phyloP scores from a whole-genome alignment of 768 basidiomycete species.

The Imleria badia region DNA sequence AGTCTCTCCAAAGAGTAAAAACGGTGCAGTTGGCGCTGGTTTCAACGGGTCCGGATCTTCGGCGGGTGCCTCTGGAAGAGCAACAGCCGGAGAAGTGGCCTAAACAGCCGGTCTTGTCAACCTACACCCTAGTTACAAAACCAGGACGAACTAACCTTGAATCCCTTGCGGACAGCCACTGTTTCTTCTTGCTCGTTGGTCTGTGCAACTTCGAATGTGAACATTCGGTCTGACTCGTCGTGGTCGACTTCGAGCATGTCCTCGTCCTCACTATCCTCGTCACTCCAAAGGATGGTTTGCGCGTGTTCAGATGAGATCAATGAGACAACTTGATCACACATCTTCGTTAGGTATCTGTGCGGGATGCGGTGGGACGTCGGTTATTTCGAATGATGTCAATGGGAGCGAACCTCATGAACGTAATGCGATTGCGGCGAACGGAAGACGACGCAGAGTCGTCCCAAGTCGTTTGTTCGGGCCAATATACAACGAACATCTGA shows the following conservation, averaged over 20 bases:
- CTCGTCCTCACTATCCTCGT: slow-evolving; percentile 33
- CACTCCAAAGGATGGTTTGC: slow-evolving; percentile 43
- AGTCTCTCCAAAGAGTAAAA: slow-evolving; percentile 41
- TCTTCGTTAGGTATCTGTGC: slow-evolving; percentile 56
- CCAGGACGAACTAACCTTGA: slow-evolving; percentile 35
- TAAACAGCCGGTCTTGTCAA: slow-evolving; percentile 1
- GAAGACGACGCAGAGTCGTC: slow-evolving; percentile 45
- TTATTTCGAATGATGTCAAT: neutral
- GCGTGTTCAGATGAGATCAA: slow-evolving; percentile 51
- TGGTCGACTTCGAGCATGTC: slow-evolving; percentile 34
- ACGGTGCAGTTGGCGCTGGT: slow-evolving; percentile 18
- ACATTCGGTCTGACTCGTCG: slow-evolving; percentile 47
- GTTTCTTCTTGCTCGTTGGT: slow-evolving; percentile 57
- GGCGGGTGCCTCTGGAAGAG: slow-evolving; percentile 1
- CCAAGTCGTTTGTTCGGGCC: slow-evolving; percentile 65
- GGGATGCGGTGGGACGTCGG: neutral
- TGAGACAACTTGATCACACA: slow-evolving; percentile 54
- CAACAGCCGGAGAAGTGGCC: slow-evolving; percentile 16
- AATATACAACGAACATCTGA: slow-evolving; percentile 51
- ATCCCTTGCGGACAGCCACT: slow-evolving; percentile 43
- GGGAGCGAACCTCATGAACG: slow-evolving; percentile 55
- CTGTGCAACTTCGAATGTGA: slow-evolving; percentile 53
- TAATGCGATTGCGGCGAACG: slow-evolving; percentile 51
- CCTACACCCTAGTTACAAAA: neutral
- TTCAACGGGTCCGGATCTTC: slow-evolving; percentile 8